Conservation (phyloP, 495 filamentous ascomycete species). For the Trichoderma parareesei region DNA sequence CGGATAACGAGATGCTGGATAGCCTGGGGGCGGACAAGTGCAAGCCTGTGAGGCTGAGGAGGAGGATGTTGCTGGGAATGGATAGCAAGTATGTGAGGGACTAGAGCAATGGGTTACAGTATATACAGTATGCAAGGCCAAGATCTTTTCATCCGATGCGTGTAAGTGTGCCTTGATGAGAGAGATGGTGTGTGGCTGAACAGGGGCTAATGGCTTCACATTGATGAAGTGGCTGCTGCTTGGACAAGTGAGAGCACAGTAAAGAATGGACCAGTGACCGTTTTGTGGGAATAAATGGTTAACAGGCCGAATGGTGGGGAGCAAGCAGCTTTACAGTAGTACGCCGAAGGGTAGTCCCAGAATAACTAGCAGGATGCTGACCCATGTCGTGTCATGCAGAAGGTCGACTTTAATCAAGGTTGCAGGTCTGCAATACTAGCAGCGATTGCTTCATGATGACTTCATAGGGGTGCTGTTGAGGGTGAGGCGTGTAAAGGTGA, state of each 20-base stretch:
- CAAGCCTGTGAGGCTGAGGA: slow-evolving; percentile 23
- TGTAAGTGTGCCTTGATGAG: neutral
- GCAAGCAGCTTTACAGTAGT: neutral
- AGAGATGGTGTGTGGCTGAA: neutral
- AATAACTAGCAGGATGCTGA: neutral
- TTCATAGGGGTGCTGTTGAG: neutral
- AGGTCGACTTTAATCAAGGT: no score
- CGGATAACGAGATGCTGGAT: slow-evolving; percentile 19
- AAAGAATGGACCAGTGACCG: neutral
- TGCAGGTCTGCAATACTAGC: neutral
- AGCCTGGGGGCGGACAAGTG: slow-evolving; percentile 18
- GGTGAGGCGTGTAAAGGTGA: neutral
- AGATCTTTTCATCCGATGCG: neutral
- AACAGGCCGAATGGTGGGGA: neutral
- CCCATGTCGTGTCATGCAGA: neutral
- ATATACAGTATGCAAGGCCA: neutral
- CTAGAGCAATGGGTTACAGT: slow-evolving; percentile 6
- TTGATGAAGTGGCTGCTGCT: slow-evolving; percentile 4
- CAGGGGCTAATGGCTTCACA: slow-evolving; percentile 5
- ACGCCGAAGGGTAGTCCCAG: neutral
- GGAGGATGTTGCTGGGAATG: slow-evolving; percentile 29
- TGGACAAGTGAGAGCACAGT: neutral
- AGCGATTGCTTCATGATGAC: slow-evolving; percentile 2
- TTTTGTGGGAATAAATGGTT: neutral
- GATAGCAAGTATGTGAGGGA: slow-evolving; percentile 32